Conservation (phyloP, 2,329 filamentous ascomycete genomes). For the Dryadomyces sulphureus region DNA sequence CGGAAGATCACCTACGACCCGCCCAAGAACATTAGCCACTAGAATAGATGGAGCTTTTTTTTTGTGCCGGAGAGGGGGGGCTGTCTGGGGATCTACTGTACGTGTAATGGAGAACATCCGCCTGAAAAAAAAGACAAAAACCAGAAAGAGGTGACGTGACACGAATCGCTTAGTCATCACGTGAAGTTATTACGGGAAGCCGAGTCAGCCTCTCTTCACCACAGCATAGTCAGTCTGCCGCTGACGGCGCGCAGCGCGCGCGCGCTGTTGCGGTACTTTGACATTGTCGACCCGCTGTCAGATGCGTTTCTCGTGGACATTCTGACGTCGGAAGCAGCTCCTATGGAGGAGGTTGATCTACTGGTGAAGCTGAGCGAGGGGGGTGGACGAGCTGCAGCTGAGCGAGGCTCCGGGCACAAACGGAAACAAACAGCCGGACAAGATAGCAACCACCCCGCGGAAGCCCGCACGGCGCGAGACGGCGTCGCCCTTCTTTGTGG, state of each 20-base stretch:
- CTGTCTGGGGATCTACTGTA: constrained; percentile 6
- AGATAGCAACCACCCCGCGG: neutral
- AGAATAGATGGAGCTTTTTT: neutral
- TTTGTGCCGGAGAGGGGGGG: neutral
- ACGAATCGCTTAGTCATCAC: neutral
- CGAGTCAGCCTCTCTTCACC: neutral
- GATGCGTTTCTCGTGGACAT: constrained; percentile 7
- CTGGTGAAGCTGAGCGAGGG: neutral
- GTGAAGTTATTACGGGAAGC: neutral
- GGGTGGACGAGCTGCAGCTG: too few species aligned
- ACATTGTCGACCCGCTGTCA: constrained; percentile 7
- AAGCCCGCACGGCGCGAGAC: constrained; percentile 4
- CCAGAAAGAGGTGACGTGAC: too few species aligned
- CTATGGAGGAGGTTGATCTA: constrained; percentile 5
- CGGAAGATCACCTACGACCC: constrained; percentile 85
- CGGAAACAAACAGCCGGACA: neutral
- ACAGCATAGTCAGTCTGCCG: neutral
- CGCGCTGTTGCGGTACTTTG: constrained; percentile 6
- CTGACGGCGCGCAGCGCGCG: constrained; percentile 1
- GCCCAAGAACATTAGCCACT: constrained; percentile 36
- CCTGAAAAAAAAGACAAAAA: neutral
- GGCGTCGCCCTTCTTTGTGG: neutral
- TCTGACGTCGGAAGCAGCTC: constrained; percentile 5
- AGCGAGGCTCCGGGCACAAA: too few species aligned
- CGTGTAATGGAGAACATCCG: constrained; percentile 4